A percentile compares a stretch with the other conserved stretches of the same genome.
Evolutionary conservation across 2,329 filamentous ascomycete genomes (phyloP).

Genomic region (Scorias spongiosa): DNA sequence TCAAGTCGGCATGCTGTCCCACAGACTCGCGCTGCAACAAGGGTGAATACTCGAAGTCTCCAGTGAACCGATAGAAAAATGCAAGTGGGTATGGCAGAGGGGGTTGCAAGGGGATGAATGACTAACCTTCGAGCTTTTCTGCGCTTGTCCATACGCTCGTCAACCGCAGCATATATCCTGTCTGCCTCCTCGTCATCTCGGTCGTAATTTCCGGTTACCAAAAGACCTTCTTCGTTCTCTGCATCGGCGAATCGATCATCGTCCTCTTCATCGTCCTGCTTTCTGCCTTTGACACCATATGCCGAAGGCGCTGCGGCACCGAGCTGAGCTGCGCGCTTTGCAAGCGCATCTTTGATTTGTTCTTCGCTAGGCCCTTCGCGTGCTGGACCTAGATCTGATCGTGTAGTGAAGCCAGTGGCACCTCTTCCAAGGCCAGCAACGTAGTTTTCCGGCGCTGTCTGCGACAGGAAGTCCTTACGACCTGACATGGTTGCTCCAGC

Average conservation of each 20-base stretch:
- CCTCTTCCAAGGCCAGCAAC: slow-evolving; percentile 95
- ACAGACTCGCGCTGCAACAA: slow-evolving; percentile 34
- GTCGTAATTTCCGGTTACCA: slow-evolving; percentile 90
- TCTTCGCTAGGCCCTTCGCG: slow-evolving; percentile 92
- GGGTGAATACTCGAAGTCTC: slow-evolving; percentile 15
- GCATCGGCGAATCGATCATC: slow-evolving; percentile 85
- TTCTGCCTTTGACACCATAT: slow-evolving; percentile 53
- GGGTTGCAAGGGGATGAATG: slow-evolving; percentile 7
- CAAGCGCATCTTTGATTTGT: slow-evolving; percentile 94
- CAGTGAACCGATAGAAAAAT: slow-evolving; percentile 9
- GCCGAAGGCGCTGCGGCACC: slow-evolving; percentile 56
- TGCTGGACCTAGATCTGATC: slow-evolving; percentile 89
- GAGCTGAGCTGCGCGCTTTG: slow-evolving; percentile 77
- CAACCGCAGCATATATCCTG: slow-evolving; percentile 85
- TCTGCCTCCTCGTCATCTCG: slow-evolving; percentile 97
- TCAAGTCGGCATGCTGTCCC: slow-evolving; percentile 67
- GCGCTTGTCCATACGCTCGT: slow-evolving; percentile 91
- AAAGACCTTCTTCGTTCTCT: slow-evolving; percentile 90
- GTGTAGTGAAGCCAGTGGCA: slow-evolving; percentile 93
- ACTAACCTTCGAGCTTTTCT: slow-evolving; percentile 77
- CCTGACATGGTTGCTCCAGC: slow-evolving; percentile 35
- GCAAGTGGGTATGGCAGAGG: slow-evolving; percentile 8
- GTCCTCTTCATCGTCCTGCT: slow-evolving; percentile 59
- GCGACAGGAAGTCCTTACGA: slow-evolving; percentile 74
- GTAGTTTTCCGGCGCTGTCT: slow-evolving; percentile 49